These are phyloP conservation scores for Colletotrichum camelliae DNA, from an alignment of 2,329 filamentous ascomycete species.

Conservation along the genomic window DNA sequence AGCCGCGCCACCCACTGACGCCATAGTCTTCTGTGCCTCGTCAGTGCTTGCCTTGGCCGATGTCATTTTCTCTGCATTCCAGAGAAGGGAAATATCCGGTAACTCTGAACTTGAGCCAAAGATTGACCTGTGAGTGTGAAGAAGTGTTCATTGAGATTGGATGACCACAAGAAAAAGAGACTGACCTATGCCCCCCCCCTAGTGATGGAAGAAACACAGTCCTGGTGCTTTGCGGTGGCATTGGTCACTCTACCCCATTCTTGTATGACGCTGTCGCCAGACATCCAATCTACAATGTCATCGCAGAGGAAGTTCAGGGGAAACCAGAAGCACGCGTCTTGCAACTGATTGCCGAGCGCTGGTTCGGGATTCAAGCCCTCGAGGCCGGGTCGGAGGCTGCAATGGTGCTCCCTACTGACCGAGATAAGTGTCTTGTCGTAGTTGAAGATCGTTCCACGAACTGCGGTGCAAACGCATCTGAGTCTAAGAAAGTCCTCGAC, in stretches of 20 bases:
- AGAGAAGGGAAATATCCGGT: neutral
- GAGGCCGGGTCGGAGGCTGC: neutral
- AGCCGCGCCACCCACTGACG: neutral
- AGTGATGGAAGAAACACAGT: conserved; percentile 5
- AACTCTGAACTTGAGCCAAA: neutral
- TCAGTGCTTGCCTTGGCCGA: conserved; percentile 15
- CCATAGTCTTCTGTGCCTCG: conserved; percentile 17
- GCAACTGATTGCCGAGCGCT: conserved; percentile 36
- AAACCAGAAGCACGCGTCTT: conserved; percentile 45
- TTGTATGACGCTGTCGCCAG: conserved; percentile 44
- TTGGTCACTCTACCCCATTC: conserved; percentile 48
- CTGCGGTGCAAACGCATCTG: conserved; percentile 47
- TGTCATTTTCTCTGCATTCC: neutral
- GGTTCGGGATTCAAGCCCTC: conserved; percentile 24
- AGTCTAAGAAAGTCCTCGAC: conserved; percentile 40
- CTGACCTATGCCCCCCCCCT: neutral
- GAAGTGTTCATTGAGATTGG: neutral
- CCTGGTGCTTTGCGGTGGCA: conserved; percentile 47
- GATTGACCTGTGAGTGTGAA: neutral
- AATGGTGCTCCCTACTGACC: neutral
- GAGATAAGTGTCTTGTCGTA: conserved; percentile 28
- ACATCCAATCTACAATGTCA: conserved; percentile 30
- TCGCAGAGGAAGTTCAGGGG: conserved; percentile 33
- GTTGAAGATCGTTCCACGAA: conserved; percentile 50
- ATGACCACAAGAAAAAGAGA: neutral